phyloP scores from a whole-genome alignment of 148 eudicot genomes.

The Agrostemma githago region DNA sequence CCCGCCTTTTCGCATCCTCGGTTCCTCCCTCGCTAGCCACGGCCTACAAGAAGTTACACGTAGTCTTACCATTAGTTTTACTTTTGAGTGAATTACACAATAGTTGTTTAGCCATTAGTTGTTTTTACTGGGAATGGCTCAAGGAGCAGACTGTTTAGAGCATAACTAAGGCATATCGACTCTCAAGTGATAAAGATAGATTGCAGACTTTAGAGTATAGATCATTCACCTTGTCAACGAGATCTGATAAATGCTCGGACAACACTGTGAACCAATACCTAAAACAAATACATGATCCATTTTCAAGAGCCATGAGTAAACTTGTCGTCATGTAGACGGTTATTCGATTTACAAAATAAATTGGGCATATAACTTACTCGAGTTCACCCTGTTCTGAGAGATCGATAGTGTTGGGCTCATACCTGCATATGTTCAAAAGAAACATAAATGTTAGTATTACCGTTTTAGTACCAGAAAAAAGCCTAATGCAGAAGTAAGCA shows the following conservation, averaged over 20 bases:
- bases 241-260: slow-evolving; percentile 88
- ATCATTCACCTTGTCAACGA: slow-evolving; percentile 82
- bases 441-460: not conserved
- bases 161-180: not conserved
- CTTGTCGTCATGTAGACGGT: not conserved
- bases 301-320: not conserved
- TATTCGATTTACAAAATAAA: not conserved
- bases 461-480: not conserved
- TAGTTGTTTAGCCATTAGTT: not conserved
- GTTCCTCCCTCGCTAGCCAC: slow-evolving; percentile 99
- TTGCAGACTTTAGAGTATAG: not conserved
- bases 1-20: slow-evolving; percentile 93
- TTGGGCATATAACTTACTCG: slow-evolving; percentile 52
- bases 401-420: slow-evolving; percentile 94
- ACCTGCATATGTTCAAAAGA: slow-evolving; percentile 39
- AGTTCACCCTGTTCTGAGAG: slow-evolving; percentile 80
- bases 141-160: not conserved
- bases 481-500: not conserved
- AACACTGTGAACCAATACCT: slow-evolving; percentile 94
- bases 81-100: not conserved
- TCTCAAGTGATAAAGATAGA: not conserved
- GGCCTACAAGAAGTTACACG: slow-evolving; percentile 40
- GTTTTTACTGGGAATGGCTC: not conserved
- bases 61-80: not conserved
- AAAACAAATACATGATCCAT: not conserved